Evolutionary conservation across 2,329 filamentous ascomycete species (phyloP).

Genomic region (Ophiostoma piceae): DNA sequence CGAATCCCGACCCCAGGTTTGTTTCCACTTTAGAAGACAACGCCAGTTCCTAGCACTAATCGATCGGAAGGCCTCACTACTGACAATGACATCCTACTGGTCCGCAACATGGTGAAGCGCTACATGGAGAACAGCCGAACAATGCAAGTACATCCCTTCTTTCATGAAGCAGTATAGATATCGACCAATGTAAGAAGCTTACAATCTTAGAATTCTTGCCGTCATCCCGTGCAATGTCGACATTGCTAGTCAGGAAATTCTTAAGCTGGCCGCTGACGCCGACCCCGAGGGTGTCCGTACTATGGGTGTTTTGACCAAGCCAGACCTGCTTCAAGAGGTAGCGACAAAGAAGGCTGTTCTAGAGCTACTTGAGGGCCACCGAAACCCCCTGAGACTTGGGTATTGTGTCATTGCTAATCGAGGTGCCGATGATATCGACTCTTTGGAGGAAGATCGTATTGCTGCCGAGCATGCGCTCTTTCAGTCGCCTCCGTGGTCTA

Average conservation of each 20-base stretch:
- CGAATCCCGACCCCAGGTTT: conserved; percentile 33
- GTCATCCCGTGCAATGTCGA: conserved; percentile 40
- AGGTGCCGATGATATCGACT: conserved; percentile 39
- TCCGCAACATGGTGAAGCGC: conserved; percentile 43
- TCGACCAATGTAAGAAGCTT: neutral
- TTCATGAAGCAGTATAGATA: neutral
- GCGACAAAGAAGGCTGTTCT: conserved; percentile 38
- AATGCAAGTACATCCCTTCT: conserved; percentile 31
- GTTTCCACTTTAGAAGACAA: neutral
- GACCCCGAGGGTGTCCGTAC: conserved; percentile 42
- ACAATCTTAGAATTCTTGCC: conserved; percentile 37
- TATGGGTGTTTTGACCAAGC: conserved; percentile 53
- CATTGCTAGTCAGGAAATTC: conserved; percentile 38
- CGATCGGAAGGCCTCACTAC: conserved; percentile 37
- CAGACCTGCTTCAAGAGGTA: conserved; percentile 48
- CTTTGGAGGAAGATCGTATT: conserved; percentile 28
- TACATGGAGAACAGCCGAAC: conserved; percentile 46
- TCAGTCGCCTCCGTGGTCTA: neutral
- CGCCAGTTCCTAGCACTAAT: neutral
- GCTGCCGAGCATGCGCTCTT: neutral
- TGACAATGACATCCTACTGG: conserved; percentile 41
- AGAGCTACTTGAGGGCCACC: conserved; percentile 40
- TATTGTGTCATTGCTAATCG: conserved; percentile 48
- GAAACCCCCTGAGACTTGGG: conserved; percentile 41
- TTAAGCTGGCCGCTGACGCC: conserved; percentile 36